Evolutionary conservation across 2,329 filamentous ascomycete species (phyloP).

Genomic region (Graphilbum ipis-grandicollis): DNA sequence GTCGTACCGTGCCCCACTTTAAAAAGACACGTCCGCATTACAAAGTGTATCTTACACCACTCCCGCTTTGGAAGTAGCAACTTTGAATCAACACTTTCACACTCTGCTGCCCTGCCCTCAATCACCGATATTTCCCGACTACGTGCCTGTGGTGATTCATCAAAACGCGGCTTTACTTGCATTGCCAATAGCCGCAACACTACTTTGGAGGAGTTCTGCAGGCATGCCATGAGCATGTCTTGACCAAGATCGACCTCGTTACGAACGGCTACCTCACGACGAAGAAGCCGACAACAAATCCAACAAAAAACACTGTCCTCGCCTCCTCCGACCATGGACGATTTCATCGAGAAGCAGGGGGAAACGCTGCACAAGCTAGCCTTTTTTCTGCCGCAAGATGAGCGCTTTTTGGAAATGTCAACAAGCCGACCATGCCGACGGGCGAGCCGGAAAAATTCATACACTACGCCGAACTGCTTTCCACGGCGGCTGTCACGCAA

Average conservation of each 20-base stretch:
- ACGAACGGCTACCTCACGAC: constrained; percentile 11
- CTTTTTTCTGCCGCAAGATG: too few species aligned
- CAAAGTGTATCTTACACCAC: too few species aligned
- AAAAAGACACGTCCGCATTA: too few species aligned
- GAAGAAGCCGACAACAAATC: constrained; percentile 14
- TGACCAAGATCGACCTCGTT: constrained; percentile 12
- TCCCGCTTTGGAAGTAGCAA: too few species aligned
- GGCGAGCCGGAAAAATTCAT: neutral
- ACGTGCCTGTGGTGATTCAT: too few species aligned
- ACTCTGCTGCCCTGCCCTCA: too few species aligned
- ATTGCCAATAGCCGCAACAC: too few species aligned
- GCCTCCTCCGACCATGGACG: constrained; percentile 9
- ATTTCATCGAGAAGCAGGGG: constrained; percentile 12
- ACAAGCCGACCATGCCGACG: constrained; percentile 12
- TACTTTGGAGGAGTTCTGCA: constrained; percentile 15
- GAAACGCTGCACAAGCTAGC: constrained; percentile 23
- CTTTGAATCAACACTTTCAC: too few species aligned
- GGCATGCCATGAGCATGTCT: constrained; percentile 14
- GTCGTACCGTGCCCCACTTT: too few species aligned
- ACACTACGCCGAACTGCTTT: constrained; percentile 5
- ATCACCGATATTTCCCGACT: too few species aligned
- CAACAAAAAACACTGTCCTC: constrained; percentile 14
- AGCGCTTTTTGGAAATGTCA: constrained; percentile 21
- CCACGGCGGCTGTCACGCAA: constrained; percentile 25
- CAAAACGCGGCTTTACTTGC: too few species aligned